Conservation (phyloP, 129 eudicot genomes). For the Flaveria sonorensis region DNA sequence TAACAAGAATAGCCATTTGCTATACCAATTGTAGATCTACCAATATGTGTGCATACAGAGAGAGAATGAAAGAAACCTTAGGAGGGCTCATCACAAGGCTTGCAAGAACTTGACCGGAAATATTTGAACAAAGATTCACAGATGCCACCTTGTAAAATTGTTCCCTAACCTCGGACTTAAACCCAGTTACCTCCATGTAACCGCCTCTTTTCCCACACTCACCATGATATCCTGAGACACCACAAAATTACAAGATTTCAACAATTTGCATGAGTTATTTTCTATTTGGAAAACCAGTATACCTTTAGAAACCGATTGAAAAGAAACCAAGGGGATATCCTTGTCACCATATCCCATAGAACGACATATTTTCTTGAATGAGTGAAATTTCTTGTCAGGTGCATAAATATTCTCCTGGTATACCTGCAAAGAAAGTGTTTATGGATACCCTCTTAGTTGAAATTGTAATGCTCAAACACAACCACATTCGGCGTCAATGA, state of each 20-base stretch:
- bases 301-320: conserved; percentile 98
- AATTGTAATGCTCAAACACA: background rate
- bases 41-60: background rate
- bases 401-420: conserved; percentile 87
- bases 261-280: background rate
- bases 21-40: background rate
- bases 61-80: conserved; percentile 45
- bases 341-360: conserved; percentile 84
- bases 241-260: background rate
- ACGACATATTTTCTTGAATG: conserved; percentile 85
- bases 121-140: conserved; percentile 87
- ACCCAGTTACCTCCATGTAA: conserved; percentile 98
- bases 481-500: background rate
- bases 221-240: conserved; percentile 82
- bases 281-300: conserved; percentile 7
- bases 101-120: conserved; percentile 91
- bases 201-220: conserved; percentile 99
- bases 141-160: conserved; percentile 93
- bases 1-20: background rate
- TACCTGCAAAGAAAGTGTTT: conserved; percentile 52
- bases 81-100: conserved; percentile 98
- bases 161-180: conserved; percentile 69
- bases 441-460: background rate
- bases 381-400: conserved; percentile 87
- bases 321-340: conserved; percentile 86